Evolutionary conservation across 768 basidiomycete species (phyloP).

Genomic region (Xanthoconium stramineum): DNA sequence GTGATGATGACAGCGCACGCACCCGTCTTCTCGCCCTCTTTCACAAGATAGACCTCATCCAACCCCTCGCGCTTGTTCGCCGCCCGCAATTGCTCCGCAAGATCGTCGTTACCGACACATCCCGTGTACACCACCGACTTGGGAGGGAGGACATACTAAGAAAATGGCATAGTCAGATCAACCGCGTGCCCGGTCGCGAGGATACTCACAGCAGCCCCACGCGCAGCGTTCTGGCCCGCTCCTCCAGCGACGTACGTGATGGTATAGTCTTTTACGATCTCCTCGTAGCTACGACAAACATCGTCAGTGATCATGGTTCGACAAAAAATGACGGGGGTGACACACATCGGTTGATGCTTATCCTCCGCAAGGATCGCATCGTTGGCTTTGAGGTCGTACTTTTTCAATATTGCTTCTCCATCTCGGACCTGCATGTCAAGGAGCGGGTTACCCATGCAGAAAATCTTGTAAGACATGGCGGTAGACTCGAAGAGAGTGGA

Average conservation of each 20-base stretch:
- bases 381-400: constrained; percentile 90
- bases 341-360: constrained; percentile 81
- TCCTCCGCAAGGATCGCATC: constrained; percentile 94
- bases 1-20: constrained; percentile 97
- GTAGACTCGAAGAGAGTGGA: neutral
- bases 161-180: neutral
- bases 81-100: constrained; percentile 81
- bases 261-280: constrained; percentile 70
- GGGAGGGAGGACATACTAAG: constrained; percentile 85
- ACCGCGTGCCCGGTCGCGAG: neutral
- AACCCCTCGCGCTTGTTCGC: constrained; percentile 95
- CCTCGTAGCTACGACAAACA: constrained; percentile 67
- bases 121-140: constrained; percentile 91
- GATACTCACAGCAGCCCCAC: constrained; percentile 84
- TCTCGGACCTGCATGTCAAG: constrained; percentile 93
- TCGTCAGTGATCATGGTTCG: neutral
- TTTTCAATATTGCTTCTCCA: constrained; percentile 80
- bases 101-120: constrained; percentile 89
- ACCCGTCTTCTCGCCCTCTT: constrained; percentile 84
- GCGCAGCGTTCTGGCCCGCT: constrained; percentile 94
- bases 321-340: neutral
- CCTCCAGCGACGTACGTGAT: constrained; percentile 95
- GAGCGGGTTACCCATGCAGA: constrained; percentile 94
- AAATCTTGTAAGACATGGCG: constrained; percentile 62
- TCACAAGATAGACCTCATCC: constrained; percentile 83